These are phyloP conservation scores for Pichia sp. DNA, from an alignment of 1,139 yeast species.

Conservation along the genomic window DNA sequence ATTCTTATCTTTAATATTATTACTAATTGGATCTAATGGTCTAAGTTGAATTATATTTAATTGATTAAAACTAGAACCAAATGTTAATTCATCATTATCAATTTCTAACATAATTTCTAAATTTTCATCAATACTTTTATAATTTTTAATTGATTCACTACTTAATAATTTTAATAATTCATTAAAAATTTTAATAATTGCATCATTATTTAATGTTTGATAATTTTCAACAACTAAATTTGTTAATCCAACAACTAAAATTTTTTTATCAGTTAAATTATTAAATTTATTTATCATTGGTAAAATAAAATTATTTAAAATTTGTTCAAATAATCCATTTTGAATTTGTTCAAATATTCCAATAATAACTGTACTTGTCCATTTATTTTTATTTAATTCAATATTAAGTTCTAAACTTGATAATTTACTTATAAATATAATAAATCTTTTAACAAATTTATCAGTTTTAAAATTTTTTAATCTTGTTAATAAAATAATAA, in stretches of 20 bases:
- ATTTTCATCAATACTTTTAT: constrained; percentile 28
- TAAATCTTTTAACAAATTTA: constrained; percentile 66
- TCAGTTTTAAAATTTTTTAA: constrained; percentile 79
- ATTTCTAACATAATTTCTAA: constrained; percentile 40
- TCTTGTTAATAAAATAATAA: constrained; percentile 70
- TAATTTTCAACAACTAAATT: constrained; percentile 44
- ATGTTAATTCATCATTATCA: constrained; percentile 60
- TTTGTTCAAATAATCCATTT: constrained; percentile 35
- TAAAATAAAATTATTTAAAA: constrained; percentile 47
- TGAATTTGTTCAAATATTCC: constrained; percentile 59
- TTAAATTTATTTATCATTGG: constrained; percentile 62
- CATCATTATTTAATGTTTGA: constrained; percentile 24
- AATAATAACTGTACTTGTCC: constrained; percentile 46
- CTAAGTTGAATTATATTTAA: constrained; percentile 56
- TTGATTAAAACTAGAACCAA: constrained; percentile 80
- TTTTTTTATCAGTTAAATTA: constrained; percentile 67
- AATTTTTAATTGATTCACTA: constrained; percentile 34
- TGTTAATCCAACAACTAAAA: constrained; percentile 68
- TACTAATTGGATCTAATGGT: constrained; percentile 61
- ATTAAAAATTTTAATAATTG: constrained; percentile 47
- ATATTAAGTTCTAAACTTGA: constrained; percentile 31
- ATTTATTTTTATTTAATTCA: constrained; percentile 26
- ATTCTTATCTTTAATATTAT: constrained; percentile 35
- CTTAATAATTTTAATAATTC: constrained; percentile 42
- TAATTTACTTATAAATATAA: constrained; percentile 56